These are phyloP conservation scores for Blastocladiella britannica DNA, from an alignment of 192 early-diverging fungal species.

Conservation along the genomic window DNA sequence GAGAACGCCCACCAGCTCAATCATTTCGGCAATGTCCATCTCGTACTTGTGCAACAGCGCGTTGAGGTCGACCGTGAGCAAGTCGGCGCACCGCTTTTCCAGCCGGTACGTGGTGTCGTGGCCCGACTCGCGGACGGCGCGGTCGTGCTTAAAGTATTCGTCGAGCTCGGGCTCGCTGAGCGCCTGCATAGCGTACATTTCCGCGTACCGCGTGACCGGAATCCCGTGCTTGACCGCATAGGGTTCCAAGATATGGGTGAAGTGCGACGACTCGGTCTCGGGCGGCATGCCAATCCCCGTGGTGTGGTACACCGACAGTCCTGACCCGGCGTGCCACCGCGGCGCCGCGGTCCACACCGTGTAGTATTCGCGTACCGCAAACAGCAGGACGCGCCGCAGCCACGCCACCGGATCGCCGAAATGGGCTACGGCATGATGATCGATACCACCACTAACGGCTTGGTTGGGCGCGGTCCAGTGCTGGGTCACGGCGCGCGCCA, in stretches of 20 bases:
- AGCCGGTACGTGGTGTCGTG: constrained; percentile 92
- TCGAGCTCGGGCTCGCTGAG: constrained; percentile 68
- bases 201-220: constrained; percentile 47
- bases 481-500: constrained; percentile 64
- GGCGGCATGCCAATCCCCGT: constrained; percentile 90
- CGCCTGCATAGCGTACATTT: constrained; percentile 41
- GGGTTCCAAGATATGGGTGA: constrained; percentile 66
- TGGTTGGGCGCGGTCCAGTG: constrained; percentile 23
- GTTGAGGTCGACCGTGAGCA: constrained; percentile 89
- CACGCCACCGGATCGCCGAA: constrained; percentile 25
- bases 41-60: constrained; percentile 90
- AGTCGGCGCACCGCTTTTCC: constrained; percentile 69
- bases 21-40: constrained; percentile 58
- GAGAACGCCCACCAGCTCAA: constrained; percentile 15
- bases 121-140: constrained; percentile 89
- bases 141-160: constrained; percentile 90
- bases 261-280: constrained; percentile 84
- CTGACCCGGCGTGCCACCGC: constrained; percentile 48
- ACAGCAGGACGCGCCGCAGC: constrained; percentile 43
- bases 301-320: constrained; percentile 65
- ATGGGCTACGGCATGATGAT: no score
- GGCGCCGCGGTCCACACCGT: constrained; percentile 73
- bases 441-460: constrained; percentile 4
- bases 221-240: constrained; percentile 47
- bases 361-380: constrained; percentile 78